phyloP scores from a whole-genome alignment of 2,329 filamentous ascomycete genomes.

The Bipolaris gigantea region DNA sequence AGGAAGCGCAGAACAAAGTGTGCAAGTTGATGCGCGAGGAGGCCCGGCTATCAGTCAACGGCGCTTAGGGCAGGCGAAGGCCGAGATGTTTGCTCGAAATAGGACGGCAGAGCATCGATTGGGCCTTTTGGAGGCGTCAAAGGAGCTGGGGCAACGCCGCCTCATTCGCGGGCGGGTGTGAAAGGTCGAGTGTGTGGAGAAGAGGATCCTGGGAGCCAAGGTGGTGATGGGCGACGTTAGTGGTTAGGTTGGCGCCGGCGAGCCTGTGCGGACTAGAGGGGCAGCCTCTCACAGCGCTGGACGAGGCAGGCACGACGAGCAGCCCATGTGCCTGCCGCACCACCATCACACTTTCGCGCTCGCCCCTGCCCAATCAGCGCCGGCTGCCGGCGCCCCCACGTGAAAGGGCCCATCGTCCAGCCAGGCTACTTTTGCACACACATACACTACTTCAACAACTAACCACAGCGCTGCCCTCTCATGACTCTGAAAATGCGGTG shows the following conservation, averaged over 20 bases:
- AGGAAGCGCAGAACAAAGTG: slow-evolving; percentile 35
- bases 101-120: slow-evolving; percentile 34
- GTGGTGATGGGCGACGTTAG: slow-evolving; percentile 34
- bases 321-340: slow-evolving; percentile 19
- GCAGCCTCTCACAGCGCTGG: slow-evolving; percentile 32
- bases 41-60: slow-evolving; percentile 41
- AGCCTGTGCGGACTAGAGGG: slow-evolving; percentile 38
- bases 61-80: slow-evolving; percentile 41
- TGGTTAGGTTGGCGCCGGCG: slow-evolving; percentile 41
- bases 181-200: slow-evolving; percentile 34
- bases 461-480: not conserved
- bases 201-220: slow-evolving; percentile 39
- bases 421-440: no score
- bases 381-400: slow-evolving; percentile 29
- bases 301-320: slow-evolving; percentile 25
- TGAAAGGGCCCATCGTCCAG: slow-evolving; percentile 24
- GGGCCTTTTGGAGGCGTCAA: slow-evolving; percentile 34
- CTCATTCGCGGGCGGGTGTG: slow-evolving; percentile 33
- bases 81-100: slow-evolving; percentile 43
- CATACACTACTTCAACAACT: not conserved
- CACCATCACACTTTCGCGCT: slow-evolving; percentile 29
- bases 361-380: slow-evolving; percentile 22
- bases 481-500: slow-evolving; percentile 20
- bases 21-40: slow-evolving; percentile 36
- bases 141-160: slow-evolving; percentile 34